These are phyloP conservation scores for Elsinoe perseae DNA, from an alignment of 2,329 filamentous ascomycete species.

Conservation along the genomic window DNA sequence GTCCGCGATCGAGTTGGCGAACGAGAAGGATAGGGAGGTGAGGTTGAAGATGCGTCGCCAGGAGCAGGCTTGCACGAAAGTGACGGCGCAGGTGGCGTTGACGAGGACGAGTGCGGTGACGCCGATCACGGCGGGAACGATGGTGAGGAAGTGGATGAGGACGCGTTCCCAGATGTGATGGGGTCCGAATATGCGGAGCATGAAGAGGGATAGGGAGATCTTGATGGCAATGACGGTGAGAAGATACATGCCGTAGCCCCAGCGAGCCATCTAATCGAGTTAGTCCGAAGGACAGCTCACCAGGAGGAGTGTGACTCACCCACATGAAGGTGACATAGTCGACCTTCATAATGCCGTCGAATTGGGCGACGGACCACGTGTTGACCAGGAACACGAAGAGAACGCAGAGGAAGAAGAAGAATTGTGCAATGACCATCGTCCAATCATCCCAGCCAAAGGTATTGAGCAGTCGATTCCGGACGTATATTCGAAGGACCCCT, in stretches of 20 bases:
- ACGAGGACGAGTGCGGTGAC: background rate
- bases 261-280: constrained; percentile 9
- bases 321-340: background rate
- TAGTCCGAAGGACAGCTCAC: background rate
- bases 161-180: constrained; percentile 12
- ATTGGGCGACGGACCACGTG: background rate
- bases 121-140: constrained; percentile 6
- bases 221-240: constrained; percentile 37
- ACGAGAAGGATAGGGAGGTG: background rate
- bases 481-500: constrained; percentile 34
- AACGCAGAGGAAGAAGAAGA: constrained; percentile 8
- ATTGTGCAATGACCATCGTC: constrained; percentile 27
- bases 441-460: constrained; percentile 40
- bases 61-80: background rate
- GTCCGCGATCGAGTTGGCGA: constrained; percentile 12
- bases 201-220: constrained; percentile 40
- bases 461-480: constrained; percentile 32
- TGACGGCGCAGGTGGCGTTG: constrained; percentile 9
- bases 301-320: background rate
- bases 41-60: constrained; percentile 1
- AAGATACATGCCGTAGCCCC: constrained; percentile 33
- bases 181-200: constrained; percentile 34
- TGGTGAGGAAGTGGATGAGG: constrained; percentile 9
- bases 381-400: constrained; percentile 5
- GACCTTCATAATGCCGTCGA: background rate